Evolutionary conservation across 2,329 filamentous ascomycete genomes (phyloP), one percentile per base, ranked within the genome.

Genomic region (Hortaea werneckii): DNA sequence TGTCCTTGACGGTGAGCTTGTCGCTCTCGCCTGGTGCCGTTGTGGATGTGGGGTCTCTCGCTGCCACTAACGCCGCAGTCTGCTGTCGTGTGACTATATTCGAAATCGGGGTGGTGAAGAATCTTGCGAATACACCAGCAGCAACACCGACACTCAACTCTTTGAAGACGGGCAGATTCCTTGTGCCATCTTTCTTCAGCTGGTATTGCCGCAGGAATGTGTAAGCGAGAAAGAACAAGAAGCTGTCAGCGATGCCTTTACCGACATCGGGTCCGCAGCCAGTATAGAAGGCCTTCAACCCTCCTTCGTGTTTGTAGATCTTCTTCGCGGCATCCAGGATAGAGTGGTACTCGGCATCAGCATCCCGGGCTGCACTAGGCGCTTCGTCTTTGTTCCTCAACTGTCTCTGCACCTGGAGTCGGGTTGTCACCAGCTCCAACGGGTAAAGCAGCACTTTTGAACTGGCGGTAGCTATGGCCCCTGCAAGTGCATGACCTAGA

Each of bases 221-320:
- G 67, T 94, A 94, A 48, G 85, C 82, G 12, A 90, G 74, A 67
- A 94, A 94, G 71, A 94, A 94, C 43, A 94, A 72, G 61, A 92
- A 90, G 46, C 83, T 85, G 67, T 92, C 87, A 29, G 79, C 64
- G 9, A 74, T 63, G 38, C 66, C 65, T 53, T 74, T 74, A 27
- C 63, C 54, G 1, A 69, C 66, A 54, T 74, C 71, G 6, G 65
- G 64, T 11, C 54, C 50, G 6, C 69, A 58, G 4, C 72, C 71
- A 26, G 65, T 69, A 52, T 74, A 95, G 53, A 94, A 81, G 1
- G 82, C 85, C 43, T 63, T 60, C 12, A 82, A 53, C 3, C 84
- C 80, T n/a, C 85, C 86, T 63, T 88, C 84, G 29, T 76, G 71
- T 30, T 71, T 67, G 57, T 83, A 83, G 53, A 94, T 92, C 61